Evolutionary conservation across 1,284 basidiomycete genomes (phyloP), one percentile per base, ranked within the genome.

Genomic region (Porodaedalea pini): DNA sequence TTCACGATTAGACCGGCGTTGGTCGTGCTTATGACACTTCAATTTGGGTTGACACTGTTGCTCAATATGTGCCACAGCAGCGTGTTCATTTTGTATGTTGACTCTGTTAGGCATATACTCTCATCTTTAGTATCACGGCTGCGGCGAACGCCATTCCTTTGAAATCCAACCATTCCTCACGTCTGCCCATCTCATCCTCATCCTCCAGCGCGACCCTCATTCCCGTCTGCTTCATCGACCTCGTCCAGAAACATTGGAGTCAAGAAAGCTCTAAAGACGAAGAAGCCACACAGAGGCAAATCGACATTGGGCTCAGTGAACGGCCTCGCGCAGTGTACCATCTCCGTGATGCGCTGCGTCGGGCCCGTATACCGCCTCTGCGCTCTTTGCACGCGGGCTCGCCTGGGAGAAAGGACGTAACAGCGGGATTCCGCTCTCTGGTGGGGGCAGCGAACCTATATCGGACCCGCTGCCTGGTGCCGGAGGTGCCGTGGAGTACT

Each of bases 281-380:
- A n/a, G n/a, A n/a, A n/a, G n/a, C n/a, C n/a, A n/a, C n/a, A n/a
- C n/a, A n/a, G n/a, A n/a, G 39, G 36, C 17, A 52, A 52, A 25
- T 54, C 61, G 1, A 65, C 68, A 8, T 55, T 72, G 15, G 71
- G 70, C 19, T 66, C 68, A 2, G 69, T 69, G 15, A 70, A 71
- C 51, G 71, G 71, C 10, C 70, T 83, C 4, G 78, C 80, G 2
- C 82, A 85, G 66, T 78, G 77, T 51, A 70, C 75, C 23, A 79
- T 79, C 5, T 81, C 78, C 10, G 70, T 80, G 56, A 73, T 78
- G 59, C 74, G 81, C 41, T 77, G 81, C 49, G 66, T 82, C 59
- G 81, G 79, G 4, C n/a, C 81, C 82, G 2, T 72, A 74, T 4
- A 63, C 66, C 19, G 70, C 74, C 8, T 74, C 73, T 56, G 73